Conservation (phyloP, 768 basidiomycete genomes). For the Kwoniella sp. region DNA sequence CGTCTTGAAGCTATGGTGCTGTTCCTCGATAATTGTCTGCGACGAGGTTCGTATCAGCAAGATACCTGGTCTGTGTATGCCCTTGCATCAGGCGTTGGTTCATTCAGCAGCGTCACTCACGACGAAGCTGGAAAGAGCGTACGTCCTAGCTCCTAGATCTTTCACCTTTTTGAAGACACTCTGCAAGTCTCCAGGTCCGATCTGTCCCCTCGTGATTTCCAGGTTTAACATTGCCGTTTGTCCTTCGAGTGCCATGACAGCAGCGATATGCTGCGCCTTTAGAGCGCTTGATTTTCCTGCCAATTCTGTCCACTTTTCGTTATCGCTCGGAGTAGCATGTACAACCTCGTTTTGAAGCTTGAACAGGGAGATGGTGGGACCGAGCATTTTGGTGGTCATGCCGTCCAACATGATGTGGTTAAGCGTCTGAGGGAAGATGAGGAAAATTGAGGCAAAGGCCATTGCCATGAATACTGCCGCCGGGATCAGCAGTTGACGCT, state of each 20-base stretch:
- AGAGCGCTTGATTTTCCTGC: slow-evolving; percentile 31
- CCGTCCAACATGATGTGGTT: slow-evolving; percentile 55
- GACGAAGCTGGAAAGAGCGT: slow-evolving; percentile 43
- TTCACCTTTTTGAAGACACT: slow-evolving; percentile 42
- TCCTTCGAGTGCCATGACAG: slow-evolving; percentile 37
- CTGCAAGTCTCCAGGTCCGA: slow-evolving; percentile 50
- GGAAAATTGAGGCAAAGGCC: slow-evolving; percentile 58
- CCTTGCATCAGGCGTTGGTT: too few relatives aligned
- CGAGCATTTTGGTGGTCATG: slow-evolving; percentile 47
- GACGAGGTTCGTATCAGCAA: not conserved
- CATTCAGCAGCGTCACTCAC: slow-evolving; percentile 45
- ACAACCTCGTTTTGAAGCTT: slow-evolving; percentile 47
- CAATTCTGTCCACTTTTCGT: slow-evolving; percentile 37
- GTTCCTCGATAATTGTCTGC: slow-evolving; percentile 35
- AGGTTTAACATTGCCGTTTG: slow-evolving; percentile 47
- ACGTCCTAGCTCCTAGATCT: slow-evolving; percentile 37
- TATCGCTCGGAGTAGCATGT: slow-evolving; percentile 30
- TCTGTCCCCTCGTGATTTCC: slow-evolving; percentile 50
- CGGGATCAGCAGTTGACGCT: slow-evolving; percentile 58
- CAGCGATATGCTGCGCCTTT: slow-evolving; percentile 37
- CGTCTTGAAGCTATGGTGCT: slow-evolving; percentile 13
- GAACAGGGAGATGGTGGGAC: slow-evolving; percentile 39
- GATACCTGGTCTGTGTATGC: too few relatives aligned
- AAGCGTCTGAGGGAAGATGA: slow-evolving; percentile 64
- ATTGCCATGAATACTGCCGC: slow-evolving; percentile 61